Conservation (phyloP, 2,329 filamentous ascomycete species). For the Diplocarpon rosae region DNA sequence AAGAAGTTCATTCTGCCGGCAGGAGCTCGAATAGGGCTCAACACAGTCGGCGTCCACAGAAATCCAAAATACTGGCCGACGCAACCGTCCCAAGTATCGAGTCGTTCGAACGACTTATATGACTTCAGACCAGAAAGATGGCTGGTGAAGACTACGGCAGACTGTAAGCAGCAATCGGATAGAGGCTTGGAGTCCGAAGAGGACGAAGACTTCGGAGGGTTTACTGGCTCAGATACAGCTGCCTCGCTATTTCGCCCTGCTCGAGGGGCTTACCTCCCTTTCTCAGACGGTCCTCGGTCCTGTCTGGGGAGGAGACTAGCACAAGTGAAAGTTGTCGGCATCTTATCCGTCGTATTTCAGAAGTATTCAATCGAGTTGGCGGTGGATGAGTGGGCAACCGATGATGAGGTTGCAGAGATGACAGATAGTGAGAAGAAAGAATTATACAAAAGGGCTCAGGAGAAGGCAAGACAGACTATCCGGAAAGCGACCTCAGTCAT, state of each 20-base stretch:
- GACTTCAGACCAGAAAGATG: conserved; percentile 65
- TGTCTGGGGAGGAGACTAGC: conserved; percentile 29
- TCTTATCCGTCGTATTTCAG: conserved; percentile 23
- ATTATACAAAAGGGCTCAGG: conserved; percentile 22
- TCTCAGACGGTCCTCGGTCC: conserved; percentile 29
- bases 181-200: conserved; percentile 23
- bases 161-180: conserved; percentile 17
- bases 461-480: conserved; percentile 33
- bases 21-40: conserved; percentile 43
- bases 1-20: conserved; percentile 46
- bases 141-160: conserved; percentile 35
- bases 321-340: conserved; percentile 28
- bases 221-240: conserved; percentile 45
- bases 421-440: conserved; percentile 11
- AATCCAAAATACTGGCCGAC: conserved; percentile 62
- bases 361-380: conserved; percentile 23
- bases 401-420: conserved; percentile 22
- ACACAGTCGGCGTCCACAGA: conserved; percentile 45
- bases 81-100: conserved; percentile 31
- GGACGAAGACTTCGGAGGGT: conserved; percentile 46
- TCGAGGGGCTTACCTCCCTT: conserved; percentile 27
- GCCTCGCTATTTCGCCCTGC: conserved; percentile 22
- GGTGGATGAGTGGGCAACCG: conserved; percentile 22
- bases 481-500: conserved; percentile 48
- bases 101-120: conserved; percentile 44